A percentile compares a stretch with the other conserved stretches of the same genome.
These are phyloP conservation scores for Zizania latifolia DNA, from an alignment of 176 grass and related monocot genomes.

Conservation along the genomic window DNA sequence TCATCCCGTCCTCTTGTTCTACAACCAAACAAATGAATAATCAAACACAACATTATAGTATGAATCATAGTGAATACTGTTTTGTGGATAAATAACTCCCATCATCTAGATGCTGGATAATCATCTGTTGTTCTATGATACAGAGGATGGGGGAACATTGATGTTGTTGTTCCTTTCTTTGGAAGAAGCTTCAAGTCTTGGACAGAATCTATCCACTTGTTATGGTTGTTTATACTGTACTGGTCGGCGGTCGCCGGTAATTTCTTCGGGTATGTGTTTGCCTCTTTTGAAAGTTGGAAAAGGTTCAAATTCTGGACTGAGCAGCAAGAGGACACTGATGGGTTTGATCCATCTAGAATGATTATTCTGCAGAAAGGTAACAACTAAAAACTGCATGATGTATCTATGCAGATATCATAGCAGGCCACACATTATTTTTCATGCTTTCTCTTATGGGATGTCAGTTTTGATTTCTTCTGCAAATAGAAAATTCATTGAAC, in stretches of 20 bases:
- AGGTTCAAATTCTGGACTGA: constrained; percentile 77
- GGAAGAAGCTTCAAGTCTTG: constrained; percentile 85
- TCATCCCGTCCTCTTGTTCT: too few relatives aligned
- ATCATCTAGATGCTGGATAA: not conserved
- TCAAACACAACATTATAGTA: too few relatives aligned
- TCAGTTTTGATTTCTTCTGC: not conserved
- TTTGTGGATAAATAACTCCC: not conserved
- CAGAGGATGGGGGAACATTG: constrained; percentile 99
- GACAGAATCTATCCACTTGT: constrained; percentile 97
- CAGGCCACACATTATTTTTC: not conserved
- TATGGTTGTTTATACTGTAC: constrained; percentile 91
- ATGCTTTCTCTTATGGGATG: not conserved
- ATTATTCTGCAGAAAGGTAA: constrained; percentile 87
- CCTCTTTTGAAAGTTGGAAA: constrained; percentile 78
- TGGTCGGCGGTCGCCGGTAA: constrained; percentile 66
- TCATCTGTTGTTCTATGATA: constrained; percentile 6
- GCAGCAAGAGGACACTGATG: constrained; percentile 59
- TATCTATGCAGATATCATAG: not conserved
- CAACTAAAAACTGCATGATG: not conserved
- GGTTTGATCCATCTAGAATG: constrained; percentile 73
- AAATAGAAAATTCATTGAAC: not conserved
- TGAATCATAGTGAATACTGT: too few relatives aligned
- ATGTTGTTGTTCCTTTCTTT: constrained; percentile 89
- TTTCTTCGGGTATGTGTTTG: constrained; percentile 73
- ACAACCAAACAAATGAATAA: too few relatives aligned